Evolutionary conservation across 2,329 filamentous ascomycete species (phyloP), one percentile per base, ranked within the genome.

Genomic region (Alternaria burnsii): DNA sequence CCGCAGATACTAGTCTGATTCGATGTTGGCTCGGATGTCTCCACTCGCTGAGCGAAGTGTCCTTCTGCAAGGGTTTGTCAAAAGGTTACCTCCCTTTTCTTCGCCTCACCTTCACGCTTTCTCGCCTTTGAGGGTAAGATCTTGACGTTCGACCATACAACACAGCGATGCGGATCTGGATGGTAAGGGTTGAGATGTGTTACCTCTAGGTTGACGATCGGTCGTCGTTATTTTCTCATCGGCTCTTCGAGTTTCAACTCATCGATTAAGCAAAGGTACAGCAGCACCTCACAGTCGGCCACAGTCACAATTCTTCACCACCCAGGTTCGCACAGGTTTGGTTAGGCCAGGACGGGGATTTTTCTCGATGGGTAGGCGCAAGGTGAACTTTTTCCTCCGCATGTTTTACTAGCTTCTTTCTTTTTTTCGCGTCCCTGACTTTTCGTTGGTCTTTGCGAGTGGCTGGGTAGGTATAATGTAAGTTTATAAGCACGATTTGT

Each of bases 1-100:
- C 75, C 83, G 87, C 74, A 83, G 87, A 74, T 89, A 89, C 76
- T 88, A 68, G 80, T 71, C 62, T 52, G 42, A 52, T 20, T 38
- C 58, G 78, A 10, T 40, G 36, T 38, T 51, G 56, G 61, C 65
- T 65, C 48, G 28, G 30, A 57, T 48, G 52, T 62, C 59, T 66
- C 62, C 53, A 61, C 55, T 38, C 34, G 34, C 34, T n/a, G 34
- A 16, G 16, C 34, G 7, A 7, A 36, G 11, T 36, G 14, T 14
- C 32, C 32, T 36, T 16, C 1, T 36, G 32, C 59, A 71, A 71
- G 71, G 76, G 76, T 78, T 78, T 78, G 76, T 78, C 72, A 72
- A 71, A 72, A 75, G 57, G 74, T 74, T 76, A 74, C 68, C 64
- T 73, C 69, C 69, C 66, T 65, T 74, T 72, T 68, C 67, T 71